phyloP scores from a whole-genome alignment of 2,329 filamentous ascomycete species.

The Aspergillus chevalieri region DNA sequence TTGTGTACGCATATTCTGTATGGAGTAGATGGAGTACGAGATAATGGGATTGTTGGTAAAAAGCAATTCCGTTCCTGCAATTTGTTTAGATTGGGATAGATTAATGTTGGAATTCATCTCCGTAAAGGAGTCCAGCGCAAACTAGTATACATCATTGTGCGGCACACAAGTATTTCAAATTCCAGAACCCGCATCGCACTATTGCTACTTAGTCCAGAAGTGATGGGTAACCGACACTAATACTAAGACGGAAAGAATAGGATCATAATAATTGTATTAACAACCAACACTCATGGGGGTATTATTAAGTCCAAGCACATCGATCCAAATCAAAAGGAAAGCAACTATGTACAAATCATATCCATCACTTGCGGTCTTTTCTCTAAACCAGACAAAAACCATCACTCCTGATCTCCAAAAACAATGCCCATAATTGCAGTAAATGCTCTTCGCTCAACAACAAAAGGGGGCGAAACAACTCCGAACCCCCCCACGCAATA shows the following conservation, averaged over 20 bases:
- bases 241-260: background rate
- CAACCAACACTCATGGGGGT: conserved; percentile 13
- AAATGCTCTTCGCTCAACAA: conserved; percentile 6
- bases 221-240: background rate
- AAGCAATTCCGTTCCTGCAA: background rate
- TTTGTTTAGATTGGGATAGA: background rate
- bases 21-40: background rate
- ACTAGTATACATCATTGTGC: too few species aligned
- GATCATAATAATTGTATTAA: conserved; percentile 2
- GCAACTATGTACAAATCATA: conserved; percentile 9
- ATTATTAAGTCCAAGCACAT: conserved; percentile 17
- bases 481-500: conserved; percentile 1
- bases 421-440: background rate
- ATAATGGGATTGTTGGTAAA: background rate
- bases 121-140: background rate
- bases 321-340: conserved; percentile 1
- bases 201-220: background rate
- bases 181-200: too few species aligned
- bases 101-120: background rate
- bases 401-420: background rate
- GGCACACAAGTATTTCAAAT: too few species aligned
- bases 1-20: background rate
- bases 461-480: conserved; percentile 2
- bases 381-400: conserved; percentile 6
- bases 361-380: conserved; percentile 8